Base-by-base conservation (phyloP, 176 grass and related monocot species). In the Elymus sibiricus region DNA sequence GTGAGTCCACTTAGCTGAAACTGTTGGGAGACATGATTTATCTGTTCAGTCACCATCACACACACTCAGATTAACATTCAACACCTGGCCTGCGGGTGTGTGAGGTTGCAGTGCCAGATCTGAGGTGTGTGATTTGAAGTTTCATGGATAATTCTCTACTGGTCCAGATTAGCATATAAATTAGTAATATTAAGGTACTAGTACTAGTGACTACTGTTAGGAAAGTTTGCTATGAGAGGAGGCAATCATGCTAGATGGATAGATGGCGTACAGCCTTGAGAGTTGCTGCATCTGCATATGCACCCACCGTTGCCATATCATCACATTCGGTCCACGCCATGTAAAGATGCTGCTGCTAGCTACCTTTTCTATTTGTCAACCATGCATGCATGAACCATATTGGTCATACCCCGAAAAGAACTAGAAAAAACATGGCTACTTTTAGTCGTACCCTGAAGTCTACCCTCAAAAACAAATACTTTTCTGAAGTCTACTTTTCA, bases 221-320 rank as follows among this genome's bases (percentile, higher is more conserved):
- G 72, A 51, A 75, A 75, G 72, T 21, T 26, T 10, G 72, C 25
- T 51, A 51, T 25, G 72, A 31, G 43, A 75, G 43, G 43, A 75
- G 25, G 71, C 71, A 69, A 72, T 72, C 70, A 73, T 27, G 71
- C 42, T 53, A 53, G 49, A 49, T 58, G 55, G 24, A 74, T 26
- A 44, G 19, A 58, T 70, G 67, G 67, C 40, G 9, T 70, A 63
- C 9, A 64, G 64, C 15, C 64, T 38, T 19, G 65, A 68, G 28
- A 67, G 31, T 35, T 34, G 64, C 16, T 49, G 71, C 71, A 75
- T 75, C 42, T 49, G 43, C 40, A 49, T 67, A 16, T 68, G 43
- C 44, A 51, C 43, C 69, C 72, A 75, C 70, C 70, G 24, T 74
- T 74, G 55, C 70, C 40, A 2, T 74, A 74, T 74, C 70, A 74